Evolutionary conservation across 2,329 filamentous ascomycete genomes (phyloP), one percentile per base, ranked within the genome.

Genomic region (Trichoderma breve): DNA sequence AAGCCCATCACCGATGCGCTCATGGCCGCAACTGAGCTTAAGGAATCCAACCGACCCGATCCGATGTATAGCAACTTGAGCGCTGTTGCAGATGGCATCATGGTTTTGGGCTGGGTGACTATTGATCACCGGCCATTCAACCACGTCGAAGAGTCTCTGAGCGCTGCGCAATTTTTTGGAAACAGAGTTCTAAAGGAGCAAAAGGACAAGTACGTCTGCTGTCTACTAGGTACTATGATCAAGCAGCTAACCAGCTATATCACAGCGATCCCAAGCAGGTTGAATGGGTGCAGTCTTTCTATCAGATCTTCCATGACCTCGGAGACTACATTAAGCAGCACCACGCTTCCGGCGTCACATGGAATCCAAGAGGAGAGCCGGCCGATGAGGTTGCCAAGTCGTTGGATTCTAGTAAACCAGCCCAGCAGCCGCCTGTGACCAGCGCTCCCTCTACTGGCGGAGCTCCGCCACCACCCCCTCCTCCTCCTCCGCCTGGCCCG

Each of bases 251-350:
- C 74, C 24, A 76, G 43, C 8, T 76, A 51, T 57, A 74, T 72
- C 21, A 51, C 66, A 96, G 93, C 84, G 93, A 95, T 78, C 87
- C 89, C 70, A 89, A 90, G 77, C 93, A 98, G 77, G 88, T 95
- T 70, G 91, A 96, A 79, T 99, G 95, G 90, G 90, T 98, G 39
- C 93, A 95, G 78, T 87, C 94, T n/a, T 98, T 97, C 84, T 97
- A 97, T 82, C 90, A 91, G 77, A 88, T 98, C 73, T 97, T 97
- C 85, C 93, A 92, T 77, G 91, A 94, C 34, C 89, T 99, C 57
- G 86, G 90, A 72, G 90, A 92, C 65, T 98, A 97, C 80, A 90
- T 96, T 75, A 95, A 95, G 84, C 90, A 93, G 77, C 90, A 95
- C 80, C 97, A 93, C 80, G 84, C 90, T 21, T 89, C 87, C 62